Evolutionary conservation across 148 eudicot species (phyloP).

Genomic region (Arbutus unedo): DNA sequence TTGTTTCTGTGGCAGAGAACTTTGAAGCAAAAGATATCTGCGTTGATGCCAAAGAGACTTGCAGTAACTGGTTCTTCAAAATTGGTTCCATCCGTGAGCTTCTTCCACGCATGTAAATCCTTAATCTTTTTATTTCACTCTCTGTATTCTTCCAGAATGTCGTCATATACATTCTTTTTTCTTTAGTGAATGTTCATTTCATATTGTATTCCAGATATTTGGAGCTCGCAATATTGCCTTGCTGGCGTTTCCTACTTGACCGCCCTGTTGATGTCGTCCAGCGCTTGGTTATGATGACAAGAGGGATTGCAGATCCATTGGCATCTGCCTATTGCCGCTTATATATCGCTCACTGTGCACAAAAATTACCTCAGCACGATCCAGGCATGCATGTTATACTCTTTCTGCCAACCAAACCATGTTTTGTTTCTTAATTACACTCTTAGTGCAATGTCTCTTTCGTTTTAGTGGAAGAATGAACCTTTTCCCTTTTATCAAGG

Average conservation of each 20-base stretch:
- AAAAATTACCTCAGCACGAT: slow-evolving; percentile 36
- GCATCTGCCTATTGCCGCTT: slow-evolving; percentile 72
- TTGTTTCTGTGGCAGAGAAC: slow-evolving; percentile 44
- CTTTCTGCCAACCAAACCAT: not conserved
- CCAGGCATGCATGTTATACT: slow-evolving; percentile 31
- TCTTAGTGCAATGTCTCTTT: not conserved
- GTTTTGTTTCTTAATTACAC: not conserved
- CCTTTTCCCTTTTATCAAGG: too few species aligned
- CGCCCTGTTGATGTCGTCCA: slow-evolving; percentile 34
- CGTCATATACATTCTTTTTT: not conserved
- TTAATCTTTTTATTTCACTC: slow-evolving; percentile 11
- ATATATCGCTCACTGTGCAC: slow-evolving; percentile 53
- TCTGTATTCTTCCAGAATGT: not conserved
- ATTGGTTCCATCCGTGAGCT: slow-evolving; percentile 65
- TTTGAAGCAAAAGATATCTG: slow-evolving; percentile 52
- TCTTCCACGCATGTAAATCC: slow-evolving; percentile 78
- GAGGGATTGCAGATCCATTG: slow-evolving; percentile 77
- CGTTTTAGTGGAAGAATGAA: too few species aligned
- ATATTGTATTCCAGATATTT: slow-evolving; percentile 47
- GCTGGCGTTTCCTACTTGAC: slow-evolving; percentile 66
- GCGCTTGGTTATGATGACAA: slow-evolving; percentile 69
- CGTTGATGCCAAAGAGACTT: slow-evolving; percentile 69
- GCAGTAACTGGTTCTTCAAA: slow-evolving; percentile 80
- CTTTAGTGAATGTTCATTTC: slow-evolving; percentile 13
- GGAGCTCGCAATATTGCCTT: slow-evolving; percentile 73